phyloP scores from a whole-genome alignment of 352 stramenopile species.

The Phytophthora pluvialis region DNA sequence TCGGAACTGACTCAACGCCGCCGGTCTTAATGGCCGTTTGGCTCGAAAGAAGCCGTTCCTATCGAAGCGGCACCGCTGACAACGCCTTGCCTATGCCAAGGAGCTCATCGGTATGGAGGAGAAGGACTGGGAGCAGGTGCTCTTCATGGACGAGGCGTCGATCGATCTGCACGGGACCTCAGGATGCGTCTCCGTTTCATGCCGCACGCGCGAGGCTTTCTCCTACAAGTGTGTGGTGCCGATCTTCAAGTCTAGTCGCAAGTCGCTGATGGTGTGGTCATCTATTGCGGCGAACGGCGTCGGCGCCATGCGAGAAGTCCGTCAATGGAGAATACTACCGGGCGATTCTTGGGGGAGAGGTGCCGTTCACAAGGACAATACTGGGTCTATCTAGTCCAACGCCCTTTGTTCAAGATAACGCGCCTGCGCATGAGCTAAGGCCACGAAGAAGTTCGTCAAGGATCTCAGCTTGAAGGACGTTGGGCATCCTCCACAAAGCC shows the following conservation, averaged over 20 bases:
- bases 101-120: too few species aligned
- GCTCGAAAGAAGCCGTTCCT: too few species aligned
- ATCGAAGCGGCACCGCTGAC: too few species aligned
- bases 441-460: not conserved
- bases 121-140: too few species aligned
- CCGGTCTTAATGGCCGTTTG: too few species aligned
- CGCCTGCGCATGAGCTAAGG: constrained; percentile 11
- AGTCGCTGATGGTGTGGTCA: constrained; percentile 9
- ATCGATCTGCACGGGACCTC: too few species aligned
- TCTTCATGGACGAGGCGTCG: too few species aligned
- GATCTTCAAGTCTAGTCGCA: constrained; percentile 13
- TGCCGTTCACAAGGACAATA: not conserved
- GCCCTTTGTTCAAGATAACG: constrained; percentile 16
- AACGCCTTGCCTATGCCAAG: too few species aligned
- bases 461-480: not conserved
- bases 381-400: not conserved
- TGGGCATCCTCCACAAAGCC: not conserved
- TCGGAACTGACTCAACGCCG: too few species aligned
- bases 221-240: not conserved
- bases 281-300: constrained; percentile 12
- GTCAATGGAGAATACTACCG: constrained; percentile 8
- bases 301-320: not conserved
- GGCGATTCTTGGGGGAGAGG: not conserved
- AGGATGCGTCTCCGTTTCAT: too few species aligned
- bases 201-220: too few species aligned